Conservation (phyloP, 805 yeast genomes). For the Wickerhamomyces bovis region DNA sequence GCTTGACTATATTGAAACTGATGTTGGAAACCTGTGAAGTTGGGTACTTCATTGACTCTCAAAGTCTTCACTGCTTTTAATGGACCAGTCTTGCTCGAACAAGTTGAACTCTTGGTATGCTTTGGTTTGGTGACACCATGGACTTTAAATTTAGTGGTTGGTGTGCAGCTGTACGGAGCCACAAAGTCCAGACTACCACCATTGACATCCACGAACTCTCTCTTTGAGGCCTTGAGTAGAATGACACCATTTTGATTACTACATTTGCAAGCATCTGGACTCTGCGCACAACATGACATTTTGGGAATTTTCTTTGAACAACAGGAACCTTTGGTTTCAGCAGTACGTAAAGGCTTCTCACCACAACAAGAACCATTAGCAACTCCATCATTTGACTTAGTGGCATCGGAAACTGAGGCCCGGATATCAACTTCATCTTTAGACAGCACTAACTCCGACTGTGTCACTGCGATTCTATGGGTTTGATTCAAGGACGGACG, state of each 20-base stretch:
- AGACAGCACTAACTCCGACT: conserved; percentile 14
- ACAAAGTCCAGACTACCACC: conserved; percentile 22
- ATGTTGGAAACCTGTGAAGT: neutral
- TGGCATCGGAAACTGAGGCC: neutral
- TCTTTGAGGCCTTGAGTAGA: conserved; percentile 21
- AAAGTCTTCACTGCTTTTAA: conserved; percentile 14
- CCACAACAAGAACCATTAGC: neutral
- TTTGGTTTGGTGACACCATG: conserved; percentile 1
- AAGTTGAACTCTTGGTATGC: conserved; percentile 6
- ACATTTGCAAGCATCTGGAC: neutral
- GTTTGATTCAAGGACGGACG: conserved; percentile 52
- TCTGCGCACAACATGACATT: neutral
- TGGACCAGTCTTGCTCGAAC: conserved; percentile 1
- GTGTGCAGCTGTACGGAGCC: conserved; percentile 20
- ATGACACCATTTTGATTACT: conserved; percentile 18
- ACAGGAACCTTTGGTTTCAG: neutral
- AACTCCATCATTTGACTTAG: neutral
- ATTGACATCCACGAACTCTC: conserved; percentile 22
- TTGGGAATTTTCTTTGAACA: conserved; percentile 2
- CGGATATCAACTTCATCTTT: conserved; percentile 13
- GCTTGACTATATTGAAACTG: neutral
- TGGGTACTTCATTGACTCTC: conserved; percentile 10
- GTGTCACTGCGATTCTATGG: conserved; percentile 25
- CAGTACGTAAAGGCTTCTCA: too few relatives aligned
- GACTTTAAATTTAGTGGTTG: conserved; percentile 14